Conservation (phyloP, 2,329 filamentous ascomycete genomes). For the Rhinocladiella similis region DNA sequence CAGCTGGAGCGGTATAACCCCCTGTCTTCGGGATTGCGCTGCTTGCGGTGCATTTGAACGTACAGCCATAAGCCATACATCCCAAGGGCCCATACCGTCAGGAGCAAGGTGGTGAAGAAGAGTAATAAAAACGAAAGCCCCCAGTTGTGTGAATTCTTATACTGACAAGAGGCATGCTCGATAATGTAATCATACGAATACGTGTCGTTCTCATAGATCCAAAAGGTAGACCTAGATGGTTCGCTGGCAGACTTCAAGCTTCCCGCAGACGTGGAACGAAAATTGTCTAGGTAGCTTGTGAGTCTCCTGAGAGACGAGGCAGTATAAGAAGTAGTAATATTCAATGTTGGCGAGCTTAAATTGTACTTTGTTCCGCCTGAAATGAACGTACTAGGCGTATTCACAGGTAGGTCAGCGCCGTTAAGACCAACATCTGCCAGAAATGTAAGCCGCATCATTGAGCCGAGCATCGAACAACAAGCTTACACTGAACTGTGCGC, state of each 20-base stretch:
- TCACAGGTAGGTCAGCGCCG: constrained; percentile 3
- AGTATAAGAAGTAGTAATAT: constrained; percentile 21
- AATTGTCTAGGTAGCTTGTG: constrained; percentile 12
- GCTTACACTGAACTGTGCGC: constrained; percentile 17
- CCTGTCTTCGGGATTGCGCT: constrained; percentile 9
- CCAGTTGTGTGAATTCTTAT: constrained; percentile 34
- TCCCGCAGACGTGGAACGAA: constrained; percentile 1
- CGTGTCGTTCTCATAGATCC: constrained; percentile 19
- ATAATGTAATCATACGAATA: constrained; percentile 18
- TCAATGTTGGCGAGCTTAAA: constrained; percentile 16
- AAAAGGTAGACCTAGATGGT: constrained; percentile 10
- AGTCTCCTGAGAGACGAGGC: constrained; percentile 4
- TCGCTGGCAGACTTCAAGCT: constrained; percentile 2
- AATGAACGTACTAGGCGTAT: constrained; percentile 12
- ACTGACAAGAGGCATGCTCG: constrained; percentile 16
- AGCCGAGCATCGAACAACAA: background rate
- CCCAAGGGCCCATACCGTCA: constrained; percentile 33
- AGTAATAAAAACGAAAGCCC: constrained; percentile 39
- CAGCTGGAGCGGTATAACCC: constrained; percentile 30
- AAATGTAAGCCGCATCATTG: too few relatives aligned
- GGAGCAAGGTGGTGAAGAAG: constrained; percentile 34
- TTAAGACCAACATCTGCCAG: constrained; percentile 14
- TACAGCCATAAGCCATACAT: constrained; percentile 41
- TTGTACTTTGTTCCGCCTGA: constrained; percentile 10
- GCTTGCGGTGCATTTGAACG: constrained; percentile 32